Evolutionary conservation across 2,329 filamentous ascomycete genomes (phyloP).

Genomic region (Cercospora zeae-maydis): DNA sequence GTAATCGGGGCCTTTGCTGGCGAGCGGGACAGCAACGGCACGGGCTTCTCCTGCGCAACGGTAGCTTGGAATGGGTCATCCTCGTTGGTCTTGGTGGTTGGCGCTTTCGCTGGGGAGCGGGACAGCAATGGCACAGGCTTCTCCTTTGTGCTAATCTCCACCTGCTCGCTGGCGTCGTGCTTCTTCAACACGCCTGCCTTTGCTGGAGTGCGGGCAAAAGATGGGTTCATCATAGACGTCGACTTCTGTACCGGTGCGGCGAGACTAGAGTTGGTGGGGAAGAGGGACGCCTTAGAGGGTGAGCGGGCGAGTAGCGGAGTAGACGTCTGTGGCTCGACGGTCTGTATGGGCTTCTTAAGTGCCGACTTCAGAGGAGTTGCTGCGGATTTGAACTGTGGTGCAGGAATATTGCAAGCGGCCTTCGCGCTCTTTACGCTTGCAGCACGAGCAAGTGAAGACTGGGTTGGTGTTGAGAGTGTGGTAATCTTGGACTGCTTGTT

Average conservation of each 20-base stretch:
- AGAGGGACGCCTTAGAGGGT: slow-evolving; percentile 30
- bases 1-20: slow-evolving; percentile 28
- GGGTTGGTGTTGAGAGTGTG: slow-evolving; percentile 72
- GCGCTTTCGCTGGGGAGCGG: slow-evolving; percentile 31
- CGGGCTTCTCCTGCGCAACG: slow-evolving; percentile 14
- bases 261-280: slow-evolving; percentile 9
- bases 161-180: background rate
- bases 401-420: slow-evolving; percentile 33
- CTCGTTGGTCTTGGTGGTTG: slow-evolving; percentile 22
- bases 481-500: slow-evolving; percentile 39
- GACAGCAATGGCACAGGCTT: slow-evolving; percentile 29
- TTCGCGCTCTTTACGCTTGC: slow-evolving; percentile 50
- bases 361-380: slow-evolving; percentile 18
- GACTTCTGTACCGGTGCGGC: slow-evolving; percentile 15
- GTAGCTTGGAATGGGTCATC: slow-evolving; percentile 15
- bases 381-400: slow-evolving; percentile 27
- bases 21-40: slow-evolving; percentile 30
- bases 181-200: slow-evolving; percentile 19
- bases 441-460: slow-evolving; percentile 64
- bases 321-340: slow-evolving; percentile 12
- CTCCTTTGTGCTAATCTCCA: slow-evolving; percentile 5
- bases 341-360: slow-evolving; percentile 8
- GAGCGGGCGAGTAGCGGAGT: slow-evolving; percentile 31
- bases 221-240: slow-evolving; percentile 22
- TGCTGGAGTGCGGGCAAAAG: slow-evolving; percentile 31